Conservation (phyloP, 2,329 filamentous ascomycete genomes). For the Fonsecaea erecta region DNA sequence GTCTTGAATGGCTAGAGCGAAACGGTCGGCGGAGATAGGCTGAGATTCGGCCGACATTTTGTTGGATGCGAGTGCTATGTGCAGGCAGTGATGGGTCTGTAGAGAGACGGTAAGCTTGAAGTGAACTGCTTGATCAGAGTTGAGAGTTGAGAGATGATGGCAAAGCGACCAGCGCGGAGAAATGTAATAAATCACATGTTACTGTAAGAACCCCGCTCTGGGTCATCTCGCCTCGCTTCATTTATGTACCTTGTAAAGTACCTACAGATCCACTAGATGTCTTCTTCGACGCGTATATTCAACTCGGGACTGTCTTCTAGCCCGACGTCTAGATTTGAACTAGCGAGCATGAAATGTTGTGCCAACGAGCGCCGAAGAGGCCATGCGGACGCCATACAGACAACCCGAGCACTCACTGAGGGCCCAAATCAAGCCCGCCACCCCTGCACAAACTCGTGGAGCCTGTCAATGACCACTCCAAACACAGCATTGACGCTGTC, state of each 20-base stretch:
- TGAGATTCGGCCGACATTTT: slow-evolving; percentile 55
- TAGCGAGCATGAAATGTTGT: background rate
- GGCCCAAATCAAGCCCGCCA: slow-evolving; percentile 68
- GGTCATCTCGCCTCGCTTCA: background rate
- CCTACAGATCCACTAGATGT: too few relatives aligned
- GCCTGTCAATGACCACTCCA: slow-evolving; percentile 89
- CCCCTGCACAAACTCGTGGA: slow-evolving; percentile 92
- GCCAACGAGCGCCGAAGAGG: background rate
- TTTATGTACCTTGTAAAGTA: too few relatives aligned
- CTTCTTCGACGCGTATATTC: background rate
- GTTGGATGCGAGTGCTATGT: background rate
- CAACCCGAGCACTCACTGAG: background rate
- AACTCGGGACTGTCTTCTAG: background rate
- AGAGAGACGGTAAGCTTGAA: too few relatives aligned
- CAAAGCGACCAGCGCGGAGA: background rate
- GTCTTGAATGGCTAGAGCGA: slow-evolving; percentile 60
- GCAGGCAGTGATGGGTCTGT: background rate
- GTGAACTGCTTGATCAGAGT: too few relatives aligned
- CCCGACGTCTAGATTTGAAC: background rate
- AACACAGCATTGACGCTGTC: slow-evolving; percentile 88
- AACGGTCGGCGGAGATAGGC: slow-evolving; percentile 57
- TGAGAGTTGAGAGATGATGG: too few relatives aligned
- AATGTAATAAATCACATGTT: too few relatives aligned
- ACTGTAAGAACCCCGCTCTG: background rate
- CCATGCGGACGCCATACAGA: background rate